Conservation (phyloP, 768 basidiomycete genomes). For the Kwoniella dejecticola region DNA sequence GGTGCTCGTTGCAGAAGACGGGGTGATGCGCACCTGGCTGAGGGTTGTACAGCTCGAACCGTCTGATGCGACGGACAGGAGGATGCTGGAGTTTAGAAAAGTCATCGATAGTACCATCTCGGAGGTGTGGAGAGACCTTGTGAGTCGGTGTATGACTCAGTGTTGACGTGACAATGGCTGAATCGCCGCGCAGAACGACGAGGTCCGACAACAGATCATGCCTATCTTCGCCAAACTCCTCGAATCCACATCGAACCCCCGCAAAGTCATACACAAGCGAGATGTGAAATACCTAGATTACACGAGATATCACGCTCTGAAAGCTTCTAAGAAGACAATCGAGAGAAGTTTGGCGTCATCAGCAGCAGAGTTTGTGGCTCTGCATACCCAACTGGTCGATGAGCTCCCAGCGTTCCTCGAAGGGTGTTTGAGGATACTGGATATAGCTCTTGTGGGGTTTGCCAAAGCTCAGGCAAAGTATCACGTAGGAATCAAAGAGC, state of each 20-base stretch:
- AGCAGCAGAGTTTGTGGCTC: conserved; percentile 52
- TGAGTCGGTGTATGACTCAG: conserved; percentile 27
- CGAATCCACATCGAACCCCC: conserved; percentile 45
- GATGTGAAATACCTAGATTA: conserved; percentile 49
- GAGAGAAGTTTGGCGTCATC: conserved; percentile 44
- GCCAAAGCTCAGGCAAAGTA: conserved; percentile 45
- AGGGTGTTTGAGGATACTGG: conserved; percentile 51
- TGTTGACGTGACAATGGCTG: background rate
- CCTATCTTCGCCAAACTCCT: conserved; percentile 49
- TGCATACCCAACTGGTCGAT: conserved; percentile 55
- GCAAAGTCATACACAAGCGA: conserved; percentile 45
- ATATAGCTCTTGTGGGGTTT: conserved; percentile 42
- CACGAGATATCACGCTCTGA: conserved; percentile 35
- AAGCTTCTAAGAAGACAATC: conserved; percentile 29
- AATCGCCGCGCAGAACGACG: conserved; percentile 39
- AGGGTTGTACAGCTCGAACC: conserved; percentile 47
- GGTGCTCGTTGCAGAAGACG: conserved; percentile 38
- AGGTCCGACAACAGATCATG: conserved; percentile 49
- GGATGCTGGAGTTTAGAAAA: conserved; percentile 47
- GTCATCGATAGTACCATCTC: conserved; percentile 38
- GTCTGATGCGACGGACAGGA: conserved; percentile 44
- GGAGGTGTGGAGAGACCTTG: conserved; percentile 41
- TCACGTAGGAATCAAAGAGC: conserved; percentile 28
- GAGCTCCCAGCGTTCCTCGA: conserved; percentile 54
- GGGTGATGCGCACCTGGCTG: conserved; percentile 40